Conservation (phyloP, 129 eudicot species). For the Gnaphalium uliginosum region DNA sequence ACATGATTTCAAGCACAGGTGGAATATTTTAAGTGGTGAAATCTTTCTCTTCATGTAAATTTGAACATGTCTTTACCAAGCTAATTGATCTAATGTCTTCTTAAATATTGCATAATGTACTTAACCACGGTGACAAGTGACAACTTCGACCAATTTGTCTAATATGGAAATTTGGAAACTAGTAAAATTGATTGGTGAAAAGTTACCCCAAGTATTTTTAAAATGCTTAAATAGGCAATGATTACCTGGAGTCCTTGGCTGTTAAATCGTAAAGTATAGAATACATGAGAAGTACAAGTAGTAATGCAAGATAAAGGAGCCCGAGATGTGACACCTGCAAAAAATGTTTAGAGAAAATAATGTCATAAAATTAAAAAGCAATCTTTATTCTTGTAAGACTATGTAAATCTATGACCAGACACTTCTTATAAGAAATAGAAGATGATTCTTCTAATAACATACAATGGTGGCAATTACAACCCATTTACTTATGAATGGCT, state of each 20-base stretch:
- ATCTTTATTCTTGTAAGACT: not conserved
- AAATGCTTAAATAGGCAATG: too few species aligned
- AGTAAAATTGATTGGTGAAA: too few species aligned
- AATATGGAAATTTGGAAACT: too few species aligned
- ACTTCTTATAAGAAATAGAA: not conserved
- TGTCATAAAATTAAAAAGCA: too few species aligned
- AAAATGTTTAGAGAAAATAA: not conserved
- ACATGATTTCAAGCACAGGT: not conserved
- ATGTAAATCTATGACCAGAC: not conserved
- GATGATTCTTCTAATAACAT: not conserved
- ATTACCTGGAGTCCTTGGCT: slow-evolving; percentile 63
- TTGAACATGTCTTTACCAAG: not conserved
- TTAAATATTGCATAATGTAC: not conserved
- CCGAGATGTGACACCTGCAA: slow-evolving; percentile 91
- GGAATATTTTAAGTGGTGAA: not conserved
- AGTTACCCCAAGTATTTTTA: too few species aligned
- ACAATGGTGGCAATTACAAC: too few species aligned
- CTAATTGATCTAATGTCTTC: not conserved
- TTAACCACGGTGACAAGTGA: not conserved
- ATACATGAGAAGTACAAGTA: slow-evolving; percentile 83
- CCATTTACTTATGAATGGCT: too few species aligned
- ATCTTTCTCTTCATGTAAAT: not conserved
- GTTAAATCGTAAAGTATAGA: slow-evolving; percentile 85
- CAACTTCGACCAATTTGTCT: too few species aligned
- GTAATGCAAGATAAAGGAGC: slow-evolving; percentile 77